A percentile compares a stretch with the other conserved stretches of the same genome.
phyloP scores from a whole-genome alignment of 495 filamentous ascomycete genomes.

The Staphylotrichum tortipilum region DNA sequence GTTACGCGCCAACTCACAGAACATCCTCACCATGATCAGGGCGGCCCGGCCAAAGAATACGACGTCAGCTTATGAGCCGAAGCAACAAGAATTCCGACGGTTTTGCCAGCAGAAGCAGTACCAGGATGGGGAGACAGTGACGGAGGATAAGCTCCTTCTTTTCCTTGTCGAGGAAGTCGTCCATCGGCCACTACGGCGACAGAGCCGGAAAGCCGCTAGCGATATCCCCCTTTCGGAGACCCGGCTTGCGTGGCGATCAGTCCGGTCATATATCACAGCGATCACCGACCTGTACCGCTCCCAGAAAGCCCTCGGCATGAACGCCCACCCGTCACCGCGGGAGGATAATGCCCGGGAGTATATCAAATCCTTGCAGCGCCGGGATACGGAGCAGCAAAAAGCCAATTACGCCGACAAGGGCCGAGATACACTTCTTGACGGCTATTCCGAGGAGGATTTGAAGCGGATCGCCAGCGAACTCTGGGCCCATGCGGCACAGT shows the following conservation, averaged over 20 bases:
- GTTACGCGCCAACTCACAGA: no score
- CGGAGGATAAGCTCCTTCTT: background rate
- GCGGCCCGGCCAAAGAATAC: no score
- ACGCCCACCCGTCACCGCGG: background rate
- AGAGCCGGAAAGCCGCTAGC: background rate
- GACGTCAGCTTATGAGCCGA: no score
- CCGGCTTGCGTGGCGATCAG: background rate
- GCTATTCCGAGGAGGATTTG: background rate
- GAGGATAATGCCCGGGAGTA: background rate
- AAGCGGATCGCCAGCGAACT: background rate
- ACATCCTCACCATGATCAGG: no score
- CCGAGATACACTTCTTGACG: background rate
- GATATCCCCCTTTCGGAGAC: background rate
- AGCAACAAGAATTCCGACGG: no score
- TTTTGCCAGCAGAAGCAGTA: no score
- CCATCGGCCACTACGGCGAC: background rate
- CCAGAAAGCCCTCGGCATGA: background rate
- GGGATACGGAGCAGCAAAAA: background rate
- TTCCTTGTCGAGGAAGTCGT: background rate
- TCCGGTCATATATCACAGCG: background rate
- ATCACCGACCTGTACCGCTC: background rate
- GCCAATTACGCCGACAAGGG: background rate
- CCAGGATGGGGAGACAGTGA: background rate
- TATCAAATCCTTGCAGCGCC: background rate
- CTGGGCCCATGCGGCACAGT: background rate